Evolutionary conservation across 805 yeast species (phyloP), one percentile per base, ranked within the genome.

Genomic region (Yarrowia alimentaria): DNA sequence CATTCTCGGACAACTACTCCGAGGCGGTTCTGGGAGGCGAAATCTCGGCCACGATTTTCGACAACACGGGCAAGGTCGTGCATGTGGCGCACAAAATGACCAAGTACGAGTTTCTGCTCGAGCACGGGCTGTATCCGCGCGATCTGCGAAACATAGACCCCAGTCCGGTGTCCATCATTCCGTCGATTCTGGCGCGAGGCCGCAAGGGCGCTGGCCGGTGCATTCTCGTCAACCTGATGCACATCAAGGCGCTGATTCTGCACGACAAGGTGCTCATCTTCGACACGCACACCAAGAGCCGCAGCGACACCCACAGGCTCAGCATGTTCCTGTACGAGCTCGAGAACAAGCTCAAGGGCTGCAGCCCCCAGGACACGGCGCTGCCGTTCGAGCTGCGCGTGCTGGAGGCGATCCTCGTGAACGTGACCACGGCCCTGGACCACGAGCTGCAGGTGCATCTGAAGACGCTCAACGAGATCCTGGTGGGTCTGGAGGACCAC

Each of bases 301-400:
- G 21, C 17, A 43, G 29, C 9, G 76, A 80, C n/a, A 86, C 91
- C 0, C 73, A 80, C 12, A 78, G 78, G 54, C 64, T 87, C 51
- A 86, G 95, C 13, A 71, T 85, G 49, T 80, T 90, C 59, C 81
- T 90, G 75, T 87, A 88, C 64, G 96, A 90, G 65, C 67, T 90
- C 51, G 93, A 85, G 60, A 72, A 81, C 51, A 87, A 85, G 64
- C 72, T 89, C 26, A 50, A 48, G n/a, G n/a, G n/a, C n/a, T n/a
- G n/a, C n/a, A n/a, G n/a, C n/a, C n/a, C n/a, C n/a, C n/a, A n/a
- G n/a, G n/a, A n/a, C n/a, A n/a, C 26, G 13, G 43, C 24, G 14
- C 9, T 79, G 59, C 69, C 73, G 13, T 90, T 83, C 64, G 97
- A 90, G 63, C 85, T 87, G 63, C 73, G 80, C 52, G 96, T 93